Base-by-base conservation (phyloP, 192 early-diverging fungal genomes). In the Podila minutissima region DNA sequence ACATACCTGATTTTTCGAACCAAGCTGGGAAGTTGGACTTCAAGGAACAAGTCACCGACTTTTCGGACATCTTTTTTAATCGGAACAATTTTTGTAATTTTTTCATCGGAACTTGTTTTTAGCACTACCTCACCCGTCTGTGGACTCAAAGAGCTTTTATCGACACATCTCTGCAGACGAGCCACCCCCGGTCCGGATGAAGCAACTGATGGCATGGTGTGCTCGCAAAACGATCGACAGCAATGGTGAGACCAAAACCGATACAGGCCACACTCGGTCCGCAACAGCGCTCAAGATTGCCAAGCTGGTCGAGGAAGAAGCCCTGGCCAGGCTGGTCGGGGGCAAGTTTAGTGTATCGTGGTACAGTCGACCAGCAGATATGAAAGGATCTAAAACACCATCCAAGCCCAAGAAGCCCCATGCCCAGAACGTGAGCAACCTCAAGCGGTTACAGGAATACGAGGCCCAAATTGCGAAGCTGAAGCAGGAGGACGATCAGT, bases 151-250 rank as follows among this genome's bases (percentile, higher is more conserved):
- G 37, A 63, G 26, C 22, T 81, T 81, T 38, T 81, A 62, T 38
- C 70, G 77, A 7, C 77, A 81, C 59, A 81, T 81, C 48, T 72
- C 77, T 58, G 66, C 77, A 48, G 77, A 81, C 4, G 62, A 69
- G 13, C 67, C 77, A 29, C 71, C 66, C 3, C 77, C 77, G 24
- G 28, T 81, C 31, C 71, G 77, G 48, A 81, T 81, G 77, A 72
- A 69, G 58, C 77, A 81, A 33, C 50, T 81, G 4, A 73, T 81
- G 77, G 57, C 77, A 38, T 81, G 77, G 77, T 73, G 77, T 8
- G 62, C 71, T n/a, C 62, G 77, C 26, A 68, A 66, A 41, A 37
- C 24, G 3, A 81, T 81, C 12, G 77, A 81, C 32, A 58, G 26
- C 7, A 67, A 73, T 55, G n/a, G n/a, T 7, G 53, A 55, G 17